Conservation (phyloP, 768 basidiomycete species). For the Boletus coccyginus region DNA sequence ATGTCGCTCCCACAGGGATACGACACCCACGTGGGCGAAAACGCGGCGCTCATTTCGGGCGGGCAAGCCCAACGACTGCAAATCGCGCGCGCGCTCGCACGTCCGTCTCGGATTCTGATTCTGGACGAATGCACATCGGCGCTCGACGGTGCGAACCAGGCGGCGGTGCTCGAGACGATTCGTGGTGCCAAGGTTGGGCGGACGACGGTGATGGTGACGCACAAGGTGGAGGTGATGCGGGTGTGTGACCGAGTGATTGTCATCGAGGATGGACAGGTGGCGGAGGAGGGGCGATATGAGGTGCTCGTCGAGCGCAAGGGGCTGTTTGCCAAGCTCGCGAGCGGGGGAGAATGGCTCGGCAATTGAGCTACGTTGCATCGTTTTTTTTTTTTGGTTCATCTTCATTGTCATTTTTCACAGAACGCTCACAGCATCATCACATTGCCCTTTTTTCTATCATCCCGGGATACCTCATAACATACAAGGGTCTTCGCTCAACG, state of each 20-base stretch:
- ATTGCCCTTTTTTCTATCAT: background rate
- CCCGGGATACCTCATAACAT: background rate
- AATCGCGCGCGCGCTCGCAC: slow-evolving; percentile 87
- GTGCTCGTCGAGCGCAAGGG: slow-evolving; percentile 65
- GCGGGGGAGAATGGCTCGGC: slow-evolving; percentile 67
- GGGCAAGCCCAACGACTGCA: slow-evolving; percentile 93
- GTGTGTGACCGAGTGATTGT: slow-evolving; percentile 90
- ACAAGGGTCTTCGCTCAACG: background rate
- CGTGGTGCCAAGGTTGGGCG: slow-evolving; percentile 57
- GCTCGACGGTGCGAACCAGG: slow-evolving; percentile 81
- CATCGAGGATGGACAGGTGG: slow-evolving; percentile 71
- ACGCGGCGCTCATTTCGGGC: slow-evolving; percentile 87
- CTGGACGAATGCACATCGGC: slow-evolving; percentile 97
- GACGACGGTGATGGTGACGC: slow-evolving; percentile 91
- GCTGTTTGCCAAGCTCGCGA: slow-evolving; percentile 73
- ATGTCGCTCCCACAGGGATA: slow-evolving; percentile 78
- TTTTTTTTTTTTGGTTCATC: background rate
- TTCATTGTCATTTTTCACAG: background rate
- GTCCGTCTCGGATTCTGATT: slow-evolving; percentile 70
- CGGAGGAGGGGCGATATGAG: slow-evolving; percentile 77
- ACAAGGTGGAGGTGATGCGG: slow-evolving; percentile 87
- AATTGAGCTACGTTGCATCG: slow-evolving; percentile 14
- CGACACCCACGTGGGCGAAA: slow-evolving; percentile 86
- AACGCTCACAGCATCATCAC: background rate
- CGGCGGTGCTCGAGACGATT: slow-evolving; percentile 77